Percentiles rank a stretch among this genome's conserved stretches.
Evolutionary conservation across 1,139 yeast species (phyloP).

Genomic region (Nematodospora anomalae): DNA sequence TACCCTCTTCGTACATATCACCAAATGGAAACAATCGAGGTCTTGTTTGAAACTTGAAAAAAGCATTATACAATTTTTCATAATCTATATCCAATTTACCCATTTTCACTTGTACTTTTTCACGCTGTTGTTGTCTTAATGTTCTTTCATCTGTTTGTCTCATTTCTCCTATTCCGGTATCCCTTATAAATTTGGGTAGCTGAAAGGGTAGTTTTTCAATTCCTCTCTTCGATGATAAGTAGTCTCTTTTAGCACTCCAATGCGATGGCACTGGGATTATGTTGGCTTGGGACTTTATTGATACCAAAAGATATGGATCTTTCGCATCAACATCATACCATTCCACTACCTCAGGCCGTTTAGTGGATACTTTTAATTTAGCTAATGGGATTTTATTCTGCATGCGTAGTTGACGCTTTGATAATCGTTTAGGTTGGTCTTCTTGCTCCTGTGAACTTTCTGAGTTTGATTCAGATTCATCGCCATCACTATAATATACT

Average conservation of each 20-base stretch:
- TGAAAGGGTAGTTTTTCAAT: constrained; percentile 72
- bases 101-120: constrained; percentile 86
- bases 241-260: constrained; percentile 83
- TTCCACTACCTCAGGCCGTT: constrained; percentile 73
- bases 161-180: constrained; percentile 89
- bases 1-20: constrained; percentile 78
- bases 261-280: constrained; percentile 78
- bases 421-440: constrained; percentile 12
- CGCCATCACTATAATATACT: neutral
- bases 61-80: constrained; percentile 79
- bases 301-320: constrained; percentile 68
- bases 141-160: constrained; percentile 55
- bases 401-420: constrained; percentile 49
- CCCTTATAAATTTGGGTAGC: constrained; percentile 74
- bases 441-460: constrained; percentile 12
- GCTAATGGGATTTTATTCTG: constrained; percentile 65
- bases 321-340: constrained; percentile 86
- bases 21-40: constrained; percentile 73
- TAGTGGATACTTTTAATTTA: constrained; percentile 58
- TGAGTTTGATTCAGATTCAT: constrained; percentile 14
- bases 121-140: constrained; percentile 75
- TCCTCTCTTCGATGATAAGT: constrained; percentile 69
- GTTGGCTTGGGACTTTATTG: constrained; percentile 66
- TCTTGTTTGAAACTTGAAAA: constrained; percentile 75
- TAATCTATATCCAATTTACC: constrained; percentile 87